Base-by-base conservation (phyloP, 371 early-diverging fungal genomes). In the Saksenaea oblongispora region DNA sequence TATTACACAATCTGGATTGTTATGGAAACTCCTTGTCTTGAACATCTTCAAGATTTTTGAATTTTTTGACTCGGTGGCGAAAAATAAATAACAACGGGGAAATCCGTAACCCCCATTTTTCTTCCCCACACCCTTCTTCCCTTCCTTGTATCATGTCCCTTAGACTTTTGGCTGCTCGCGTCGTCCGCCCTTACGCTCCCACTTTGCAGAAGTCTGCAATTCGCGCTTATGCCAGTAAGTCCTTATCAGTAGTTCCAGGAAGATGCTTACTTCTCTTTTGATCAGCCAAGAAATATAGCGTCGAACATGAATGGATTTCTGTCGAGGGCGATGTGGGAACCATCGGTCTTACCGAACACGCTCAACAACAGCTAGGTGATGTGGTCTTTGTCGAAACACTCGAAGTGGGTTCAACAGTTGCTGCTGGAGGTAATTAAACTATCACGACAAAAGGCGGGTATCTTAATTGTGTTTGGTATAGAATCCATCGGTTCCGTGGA, bases 271-370 rank as follows among this genome's bases (percentile, higher is more conserved):
- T 54, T 51, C 18, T 18, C 55, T 51, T 57, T 28, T 51, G 22
- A 37, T n/a, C 42, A 85, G 85, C 79, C 72, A 87, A 84, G 74
- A 84, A 82, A 63, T 98, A 84, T 82, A 96, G 97, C 18, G 59
- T 72, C 56, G 94, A 95, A 36, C 98, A 98, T 79, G 98, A 98
- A 80, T 98, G 98, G 98, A 81, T 97, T 65, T 67, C 78, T 56
- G 76, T 89, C 57, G 84, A 90, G 44, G 73, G 84, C 62, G 88
- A 83, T 64, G 80, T 94, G 51, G 97, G 87, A 61, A 97, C 96
- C 44, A 77, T 97, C 56, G 98, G 98, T 65, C 90, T 98, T 76
- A 93, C 96, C 57, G 87, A 96, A 59, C 92, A 92, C 69, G 98
- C 98, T 53, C 94, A 93, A 76, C 84, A 87, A 34, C 39, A 17